Evolutionary conservation across 208 protist species (phyloP).

Genomic region (Crithidia thermophila): DNA sequence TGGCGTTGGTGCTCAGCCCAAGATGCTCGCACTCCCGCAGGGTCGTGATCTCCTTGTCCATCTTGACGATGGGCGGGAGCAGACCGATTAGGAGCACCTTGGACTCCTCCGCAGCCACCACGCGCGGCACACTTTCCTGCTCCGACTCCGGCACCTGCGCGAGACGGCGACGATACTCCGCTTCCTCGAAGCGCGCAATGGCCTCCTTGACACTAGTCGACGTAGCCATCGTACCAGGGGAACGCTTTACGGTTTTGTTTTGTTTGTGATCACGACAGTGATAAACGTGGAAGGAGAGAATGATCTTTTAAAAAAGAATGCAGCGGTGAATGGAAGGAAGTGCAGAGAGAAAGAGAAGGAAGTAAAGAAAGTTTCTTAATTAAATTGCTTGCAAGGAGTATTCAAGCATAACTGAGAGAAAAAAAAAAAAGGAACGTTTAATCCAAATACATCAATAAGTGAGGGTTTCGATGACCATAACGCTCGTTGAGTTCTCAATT

Average conservation of each 20-base stretch:
- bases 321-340: not conserved
- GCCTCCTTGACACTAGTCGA: slow-evolving; percentile 82
- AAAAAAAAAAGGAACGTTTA: no score
- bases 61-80: slow-evolving; percentile 94
- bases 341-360: slow-evolving; percentile 9
- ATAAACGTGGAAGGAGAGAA: no score
- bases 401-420: no score
- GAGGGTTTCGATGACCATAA: no score
- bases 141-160: slow-evolving; percentile 47
- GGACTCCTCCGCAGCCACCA: slow-evolving; percentile 78
- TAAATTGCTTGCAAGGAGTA: no score
- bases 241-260: no score
- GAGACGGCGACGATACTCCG: slow-evolving; percentile 64
- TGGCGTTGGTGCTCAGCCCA: slow-evolving; percentile 93
- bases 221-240: slow-evolving; percentile 36
- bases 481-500: no score
- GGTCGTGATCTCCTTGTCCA: slow-evolving; percentile 91
- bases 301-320: no score
- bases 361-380: no score
- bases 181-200: slow-evolving; percentile 79
- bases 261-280: no score
- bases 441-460: no score
- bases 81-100: slow-evolving; percentile 89
- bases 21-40: slow-evolving; percentile 92
- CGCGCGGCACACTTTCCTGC: slow-evolving; percentile 55